Base-by-base conservation (phyloP, 179 eudicot species). In the Actinidia chinensis region DNA sequence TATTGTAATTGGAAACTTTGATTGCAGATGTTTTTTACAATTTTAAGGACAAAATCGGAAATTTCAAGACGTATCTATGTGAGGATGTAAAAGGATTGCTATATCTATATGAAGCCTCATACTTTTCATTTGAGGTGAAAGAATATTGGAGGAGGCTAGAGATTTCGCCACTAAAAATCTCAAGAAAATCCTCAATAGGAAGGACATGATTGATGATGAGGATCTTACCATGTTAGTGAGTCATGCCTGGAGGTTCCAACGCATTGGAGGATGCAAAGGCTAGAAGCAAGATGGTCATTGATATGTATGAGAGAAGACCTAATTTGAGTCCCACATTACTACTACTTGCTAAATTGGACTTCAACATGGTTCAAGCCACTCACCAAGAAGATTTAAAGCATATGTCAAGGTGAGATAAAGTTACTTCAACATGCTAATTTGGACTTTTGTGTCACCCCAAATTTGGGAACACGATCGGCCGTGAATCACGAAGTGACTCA, bases 11-110 rank as follows among this genome's bases (percentile, higher is more conserved):
- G 1, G 6, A 52, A 61, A 75, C n/a, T 5, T 51, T 3, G 56
- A 54, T 46, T 86, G 75, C 78, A 82, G 20, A 69, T 82, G 55
- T 81, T 83, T n/a, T 84, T 86, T 73, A 76, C 77, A 6, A 67
- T 71, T 54, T 54, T 54, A 15, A 9, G 59, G 59, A 54, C 20
- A 20, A 54, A 20, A 0, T 20, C 15, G 59, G 59, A 5, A 12
- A 54, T 54, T 54, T 54, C 59, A 54, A 54, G 59, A 20, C 59
- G 15, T 54, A 6, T 20, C 59, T 54, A 14, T 54, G 20, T 14
- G 20, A 54, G 59, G 59, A 54, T 54, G 4, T 54, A 54, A 54
- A 1, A 54, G 59, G 59, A 54, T 2, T 54, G 20, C 59, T 54
- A 13, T 54, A 13, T 54, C n/a, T 54, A 6, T 54, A 54, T 15